phyloP scores from a whole-genome alignment of 177 flowering plant species.

The Vitis hybrid region DNA sequence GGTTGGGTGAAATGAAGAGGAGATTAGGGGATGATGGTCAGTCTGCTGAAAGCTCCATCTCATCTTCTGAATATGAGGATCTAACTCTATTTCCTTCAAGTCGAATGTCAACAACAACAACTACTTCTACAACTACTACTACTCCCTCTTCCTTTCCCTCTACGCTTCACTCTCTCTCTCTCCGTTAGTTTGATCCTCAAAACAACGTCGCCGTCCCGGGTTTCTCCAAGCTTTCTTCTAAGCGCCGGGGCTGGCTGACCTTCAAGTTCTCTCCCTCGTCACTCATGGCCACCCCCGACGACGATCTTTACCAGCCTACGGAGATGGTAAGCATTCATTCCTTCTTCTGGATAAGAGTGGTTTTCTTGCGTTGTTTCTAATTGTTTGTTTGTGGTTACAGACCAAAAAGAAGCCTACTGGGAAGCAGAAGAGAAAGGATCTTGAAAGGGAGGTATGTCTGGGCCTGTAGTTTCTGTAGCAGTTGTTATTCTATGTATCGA shows the following conservation, averaged over 20 bases:
- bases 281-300: constrained; percentile 25
- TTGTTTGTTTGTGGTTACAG: constrained; percentile 28
- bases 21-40: not conserved
- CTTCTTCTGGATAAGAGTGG: too few species aligned
- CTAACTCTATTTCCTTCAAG: constrained; percentile 1
- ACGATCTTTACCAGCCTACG: constrained; percentile 13
- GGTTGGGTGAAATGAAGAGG: constrained; percentile 12
- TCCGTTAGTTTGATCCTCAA: constrained; percentile 7
- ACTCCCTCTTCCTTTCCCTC: constrained; percentile 19
- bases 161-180: constrained; percentile 11
- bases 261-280: not conserved
- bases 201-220: constrained; percentile 6
- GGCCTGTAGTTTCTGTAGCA: too few species aligned
- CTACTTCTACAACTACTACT: not conserved
- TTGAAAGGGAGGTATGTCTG: constrained; percentile 68
- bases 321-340: constrained; percentile 15
- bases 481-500: too few species aligned
- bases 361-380: not conserved
- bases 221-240: constrained; percentile 10
- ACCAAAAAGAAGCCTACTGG: constrained; percentile 39
- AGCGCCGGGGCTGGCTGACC: constrained; percentile 17
- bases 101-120: constrained; percentile 7
- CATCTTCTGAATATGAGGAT: constrained; percentile 23
- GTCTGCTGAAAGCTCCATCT: constrained; percentile 36
- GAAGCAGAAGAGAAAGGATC: constrained; percentile 49